Conservation (phyloP, 805 yeast genomes). For the Pichia pseudocactophila region DNA sequence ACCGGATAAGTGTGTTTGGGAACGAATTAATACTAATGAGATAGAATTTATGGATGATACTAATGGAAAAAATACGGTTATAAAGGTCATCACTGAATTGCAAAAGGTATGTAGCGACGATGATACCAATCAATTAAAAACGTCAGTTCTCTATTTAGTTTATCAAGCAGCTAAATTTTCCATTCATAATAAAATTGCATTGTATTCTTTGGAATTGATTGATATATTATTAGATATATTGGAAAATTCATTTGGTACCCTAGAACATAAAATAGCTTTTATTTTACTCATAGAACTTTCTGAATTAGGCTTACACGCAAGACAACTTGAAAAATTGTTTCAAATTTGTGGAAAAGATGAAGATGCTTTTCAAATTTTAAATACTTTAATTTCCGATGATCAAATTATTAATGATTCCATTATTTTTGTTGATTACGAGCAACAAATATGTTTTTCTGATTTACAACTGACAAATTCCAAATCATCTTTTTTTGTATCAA, state of each 20-base stretch:
- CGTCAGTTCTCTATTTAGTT: conserved; percentile 10
- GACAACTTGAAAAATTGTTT: conserved; percentile 1
- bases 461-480: conserved; percentile 10
- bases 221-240: conserved; percentile 8
- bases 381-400: background rate
- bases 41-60: background rate
- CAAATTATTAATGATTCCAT: background rate
- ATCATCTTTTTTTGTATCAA: conserved; percentile 19
- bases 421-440: background rate
- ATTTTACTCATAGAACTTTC: conserved; percentile 3
- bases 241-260: background rate
- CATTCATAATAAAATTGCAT: conserved; percentile 15
- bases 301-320: conserved; percentile 15
- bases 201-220: conserved; percentile 11
- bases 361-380: background rate
- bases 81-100: background rate
- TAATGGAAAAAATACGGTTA: background rate
- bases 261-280: background rate
- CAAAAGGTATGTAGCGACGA: too few relatives aligned
- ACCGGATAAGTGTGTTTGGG: background rate
- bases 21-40: background rate
- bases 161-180: conserved; percentile 14
- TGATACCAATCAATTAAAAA: too few relatives aligned
- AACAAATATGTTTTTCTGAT: conserved; percentile 8
- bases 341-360: background rate